Evolutionary conservation across 2,329 filamentous ascomycete genomes (phyloP), one percentile per base, ranked within the genome.

Genomic region (Arthrobotrys megalospora): DNA sequence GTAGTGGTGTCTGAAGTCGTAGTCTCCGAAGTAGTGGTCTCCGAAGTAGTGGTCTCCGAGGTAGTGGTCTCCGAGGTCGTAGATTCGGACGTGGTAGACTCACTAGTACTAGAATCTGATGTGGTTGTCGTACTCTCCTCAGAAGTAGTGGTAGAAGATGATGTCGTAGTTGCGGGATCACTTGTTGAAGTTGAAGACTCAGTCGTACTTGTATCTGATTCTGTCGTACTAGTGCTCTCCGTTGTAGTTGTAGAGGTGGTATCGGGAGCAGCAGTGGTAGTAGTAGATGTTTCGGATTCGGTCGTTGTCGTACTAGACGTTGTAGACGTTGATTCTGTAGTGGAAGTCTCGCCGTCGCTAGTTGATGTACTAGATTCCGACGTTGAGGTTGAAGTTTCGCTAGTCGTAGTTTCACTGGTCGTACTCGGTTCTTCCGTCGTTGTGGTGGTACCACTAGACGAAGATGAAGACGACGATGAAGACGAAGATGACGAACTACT

Each of bases 321-420:
- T 28, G 45, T 48, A 8, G 58, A 55, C 19, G 65, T 32, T 6
- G 19, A 36, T 16, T 53, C 53, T 5, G 50, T 43, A 34, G 65
- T 58, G 4, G 34, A 16, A 32, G 65, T 58, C 19, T 43, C 28
- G 36, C 38, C 52, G 10, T 58, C 43, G 19, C 34, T 62, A 8
- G 32, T 66, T 6, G 62, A 48, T 10, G 62, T 50, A 12, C 24
- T 65, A 16, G 63, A 67, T 19, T 36, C 19, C 34, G 63, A 32
- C 21, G 63, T 55, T 4, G 64, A 55, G 16, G 34, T 45, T 28
- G 48, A 28, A 10, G 53, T 50, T 52, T 66, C 62, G 32, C 41
- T 41, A 7, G 53, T 52, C 0, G 52, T 58, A 10, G 19, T 58
- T 47, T 36, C 38, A 60, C 36, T 64, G 7, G 43, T 50, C 19